phyloP scores from a whole-genome alignment of 225 moss, liverwort and hornwort genomes.

The Pleurozium schreberi region DNA sequence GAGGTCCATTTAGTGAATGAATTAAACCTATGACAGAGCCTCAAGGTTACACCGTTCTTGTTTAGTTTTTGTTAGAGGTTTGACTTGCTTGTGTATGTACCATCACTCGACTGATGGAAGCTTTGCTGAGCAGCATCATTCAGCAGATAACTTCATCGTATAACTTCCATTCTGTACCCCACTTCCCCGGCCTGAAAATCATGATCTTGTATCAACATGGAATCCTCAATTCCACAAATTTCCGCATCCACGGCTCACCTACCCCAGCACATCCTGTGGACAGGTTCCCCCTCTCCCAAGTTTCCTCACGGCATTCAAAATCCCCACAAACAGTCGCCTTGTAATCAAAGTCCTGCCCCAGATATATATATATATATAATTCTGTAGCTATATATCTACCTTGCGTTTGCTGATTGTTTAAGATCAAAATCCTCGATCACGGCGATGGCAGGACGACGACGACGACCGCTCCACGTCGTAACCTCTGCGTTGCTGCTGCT shows the following conservation, averaged over 20 bases:
- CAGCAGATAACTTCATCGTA: not conserved
- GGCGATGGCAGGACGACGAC: not conserved
- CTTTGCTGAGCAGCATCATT: not conserved
- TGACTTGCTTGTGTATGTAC: not conserved
- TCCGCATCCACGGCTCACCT: not conserved
- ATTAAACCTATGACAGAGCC: no score
- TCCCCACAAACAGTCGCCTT: no score
- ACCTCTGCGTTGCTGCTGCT: not conserved
- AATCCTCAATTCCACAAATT: not conserved
- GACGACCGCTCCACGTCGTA: no score
- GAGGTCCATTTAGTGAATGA: no score
- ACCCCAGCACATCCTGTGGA: not conserved
- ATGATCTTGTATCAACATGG: not conserved
- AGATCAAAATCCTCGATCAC: not conserved
- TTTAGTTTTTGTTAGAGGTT: not conserved
- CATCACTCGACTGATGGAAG: not conserved
- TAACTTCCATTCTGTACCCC: not conserved
- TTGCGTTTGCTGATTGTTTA: not conserved
- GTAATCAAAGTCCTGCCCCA: not conserved
- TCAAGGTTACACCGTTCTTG: no score
- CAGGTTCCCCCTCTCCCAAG: not conserved
- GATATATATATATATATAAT: no score
- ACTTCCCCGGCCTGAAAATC: not conserved
- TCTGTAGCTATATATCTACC: not conserved
- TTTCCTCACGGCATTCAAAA: not conserved